Evolutionary conservation across 1,284 basidiomycete genomes (phyloP), one percentile per base, ranked within the genome.

Genomic region (Amylostereum areolatum): DNA sequence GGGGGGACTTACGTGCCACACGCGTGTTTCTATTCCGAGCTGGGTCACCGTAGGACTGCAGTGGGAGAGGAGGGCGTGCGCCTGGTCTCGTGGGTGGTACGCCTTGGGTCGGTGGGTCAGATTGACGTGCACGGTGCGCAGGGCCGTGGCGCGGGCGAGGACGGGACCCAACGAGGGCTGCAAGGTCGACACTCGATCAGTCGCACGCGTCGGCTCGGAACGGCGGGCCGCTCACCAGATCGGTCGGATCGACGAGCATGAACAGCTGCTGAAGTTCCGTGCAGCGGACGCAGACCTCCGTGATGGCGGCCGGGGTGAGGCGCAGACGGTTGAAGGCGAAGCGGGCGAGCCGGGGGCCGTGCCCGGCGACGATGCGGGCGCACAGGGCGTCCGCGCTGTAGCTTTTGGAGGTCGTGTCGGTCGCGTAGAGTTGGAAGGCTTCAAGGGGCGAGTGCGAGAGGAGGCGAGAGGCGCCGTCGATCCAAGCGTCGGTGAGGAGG

Each of bases 281-380:
- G 53, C 84, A 86, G 18, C 67, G 62, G 5, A 56, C 53, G 56
- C 84, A 87, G 12, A 89, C 74, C 24, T 73, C 66, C n/a, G 66
- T 62, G 32, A 89, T 68, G 0, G 73, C 68, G 12, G 61, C 61
- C 24, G 79, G 58, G 55, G 68, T 68, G 48, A 86, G 71, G 3
- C 71, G 66, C 70, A 85, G 77, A 27, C 83, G 71, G 56, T 87
- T 78, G 2, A 87, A 71, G 8, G 81, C 83, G 54, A 89, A 77
- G 7, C 74, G 68, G n/a, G 61, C 67, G 2, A 89, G 66, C 11
- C 71, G 70, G 7, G 60, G 54, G 0, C 75, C 73, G 52, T 88
- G 85, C 8, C 59, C 59, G 2, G 60, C 46, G 5, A 83, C 69
- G 10, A 89, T 64, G 1, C 63, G 56, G 9, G 53, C 56, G 69